Conservation (phyloP, 305 asterid species). For the Fraxinus paxiana region DNA sequence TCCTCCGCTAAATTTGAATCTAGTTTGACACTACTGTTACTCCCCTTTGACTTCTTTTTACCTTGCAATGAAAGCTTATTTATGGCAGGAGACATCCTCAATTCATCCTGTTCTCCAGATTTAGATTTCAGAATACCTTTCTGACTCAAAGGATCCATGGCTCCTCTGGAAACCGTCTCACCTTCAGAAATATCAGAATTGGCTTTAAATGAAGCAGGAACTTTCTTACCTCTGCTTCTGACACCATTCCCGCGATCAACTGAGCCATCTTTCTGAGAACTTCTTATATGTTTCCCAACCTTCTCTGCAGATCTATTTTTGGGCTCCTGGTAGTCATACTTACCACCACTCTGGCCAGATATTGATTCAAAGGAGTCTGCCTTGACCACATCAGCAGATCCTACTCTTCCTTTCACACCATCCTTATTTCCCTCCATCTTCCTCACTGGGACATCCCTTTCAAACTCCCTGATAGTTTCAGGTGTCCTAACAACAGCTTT, state of each 20-base stretch:
- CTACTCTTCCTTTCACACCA: slow-evolving; percentile 35
- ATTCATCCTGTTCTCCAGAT: slow-evolving; percentile 38
- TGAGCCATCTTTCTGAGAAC: slow-evolving; percentile 38
- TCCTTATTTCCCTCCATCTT: slow-evolving; percentile 40
- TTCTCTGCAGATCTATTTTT: slow-evolving; percentile 42
- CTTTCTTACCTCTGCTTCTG: slow-evolving; percentile 34
- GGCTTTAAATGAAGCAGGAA: slow-evolving; percentile 32
- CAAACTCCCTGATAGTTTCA: slow-evolving; percentile 29
- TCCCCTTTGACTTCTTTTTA: slow-evolving; percentile 44
- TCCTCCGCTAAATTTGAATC: slow-evolving; percentile 30
- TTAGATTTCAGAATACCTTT: slow-evolving; percentile 36
- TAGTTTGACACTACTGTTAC: slow-evolving; percentile 41
- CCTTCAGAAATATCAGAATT: slow-evolving; percentile 46
- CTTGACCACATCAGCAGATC: slow-evolving; percentile 41
- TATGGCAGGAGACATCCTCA: slow-evolving; percentile 28
- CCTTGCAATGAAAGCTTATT: slow-evolving; percentile 36
- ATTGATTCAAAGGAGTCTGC: slow-evolving; percentile 36
- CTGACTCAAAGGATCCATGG: slow-evolving; percentile 24
- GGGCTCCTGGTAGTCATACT: slow-evolving; percentile 37
- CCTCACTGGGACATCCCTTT: slow-evolving; percentile 35
- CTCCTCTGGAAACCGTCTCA: slow-evolving; percentile 39
- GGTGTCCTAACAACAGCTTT: slow-evolving; percentile 26
- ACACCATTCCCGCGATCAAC: slow-evolving; percentile 36
- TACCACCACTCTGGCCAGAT: slow-evolving; percentile 38
- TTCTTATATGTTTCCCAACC: slow-evolving; percentile 33